phyloP scores from a whole-genome alignment of 192 early-diverging fungal genomes.

The Mortierella alpina region DNA sequence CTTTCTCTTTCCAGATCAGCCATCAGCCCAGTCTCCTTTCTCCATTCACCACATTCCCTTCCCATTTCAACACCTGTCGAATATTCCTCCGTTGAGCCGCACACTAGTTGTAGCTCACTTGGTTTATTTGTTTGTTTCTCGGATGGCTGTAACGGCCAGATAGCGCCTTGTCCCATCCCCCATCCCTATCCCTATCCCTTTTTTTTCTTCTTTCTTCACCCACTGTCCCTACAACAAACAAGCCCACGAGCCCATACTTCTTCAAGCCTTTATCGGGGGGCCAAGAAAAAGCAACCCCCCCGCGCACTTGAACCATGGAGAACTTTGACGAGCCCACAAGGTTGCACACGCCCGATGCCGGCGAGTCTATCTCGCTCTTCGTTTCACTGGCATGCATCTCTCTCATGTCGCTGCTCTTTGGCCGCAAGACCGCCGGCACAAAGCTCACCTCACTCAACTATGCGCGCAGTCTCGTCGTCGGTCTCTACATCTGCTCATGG shows the following conservation, averaged over 20 bases:
- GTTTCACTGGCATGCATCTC: slow-evolving; percentile 59
- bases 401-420: slow-evolving; percentile 56
- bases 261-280: not conserved
- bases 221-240: not conserved
- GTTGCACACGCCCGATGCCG: not conserved
- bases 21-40: not conserved
- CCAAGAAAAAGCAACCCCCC: not conserved
- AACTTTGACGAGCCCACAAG: not conserved
- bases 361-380: slow-evolving; percentile 51
- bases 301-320: not conserved
- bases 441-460: slow-evolving; percentile 50
- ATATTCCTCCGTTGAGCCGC: too few relatives aligned
- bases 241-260: not conserved
- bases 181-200: not conserved
- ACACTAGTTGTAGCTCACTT: too few relatives aligned
- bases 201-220: not conserved
- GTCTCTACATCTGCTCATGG: slow-evolving; percentile 55
- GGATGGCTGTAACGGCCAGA: too few relatives aligned
- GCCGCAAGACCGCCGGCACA: slow-evolving; percentile 56
- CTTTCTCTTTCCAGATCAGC: not conserved
- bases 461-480: slow-evolving; percentile 50
- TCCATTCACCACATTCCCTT: not conserved
- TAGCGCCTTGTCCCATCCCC: not conserved
- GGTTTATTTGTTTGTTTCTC: too few relatives aligned
- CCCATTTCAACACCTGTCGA: not conserved